Conservation (phyloP, 1,139 yeast species). For the Hyphopichia buzzinii region DNA sequence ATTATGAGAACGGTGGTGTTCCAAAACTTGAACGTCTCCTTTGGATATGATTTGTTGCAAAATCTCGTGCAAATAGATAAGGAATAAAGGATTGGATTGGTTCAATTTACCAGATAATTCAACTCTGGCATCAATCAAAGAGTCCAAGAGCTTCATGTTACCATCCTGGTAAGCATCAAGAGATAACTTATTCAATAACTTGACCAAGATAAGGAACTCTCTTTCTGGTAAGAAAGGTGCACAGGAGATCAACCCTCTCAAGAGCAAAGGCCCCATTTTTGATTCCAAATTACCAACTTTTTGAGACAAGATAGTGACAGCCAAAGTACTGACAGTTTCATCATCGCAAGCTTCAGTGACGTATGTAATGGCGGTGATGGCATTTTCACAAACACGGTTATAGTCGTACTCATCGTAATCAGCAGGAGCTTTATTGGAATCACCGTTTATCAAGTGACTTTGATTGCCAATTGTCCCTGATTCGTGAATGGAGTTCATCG, state of each 20-base stretch:
- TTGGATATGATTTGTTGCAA: slow-evolving; percentile 66
- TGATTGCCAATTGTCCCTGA: slow-evolving; percentile 6
- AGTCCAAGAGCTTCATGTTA: slow-evolving; percentile 30
- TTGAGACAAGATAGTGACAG: slow-evolving; percentile 81
- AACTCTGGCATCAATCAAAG: slow-evolving; percentile 48
- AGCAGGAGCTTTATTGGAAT: slow-evolving; percentile 5
- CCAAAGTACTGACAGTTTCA: slow-evolving; percentile 73
- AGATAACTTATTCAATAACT: slow-evolving; percentile 42
- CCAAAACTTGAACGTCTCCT: slow-evolving; percentile 80
- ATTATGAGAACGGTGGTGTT: slow-evolving; percentile 77
- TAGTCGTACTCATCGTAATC: slow-evolving; percentile 32
- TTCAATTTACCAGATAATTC: slow-evolving; percentile 48
- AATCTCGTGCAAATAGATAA: slow-evolving; percentile 61
- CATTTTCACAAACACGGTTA: slow-evolving; percentile 50
- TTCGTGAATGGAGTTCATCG: slow-evolving; percentile 15
- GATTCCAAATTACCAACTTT: slow-evolving; percentile 53
- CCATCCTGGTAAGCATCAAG: slow-evolving; percentile 33
- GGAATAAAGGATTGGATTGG: slow-evolving; percentile 48
- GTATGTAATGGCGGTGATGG: slow-evolving; percentile 69
- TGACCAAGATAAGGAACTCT: slow-evolving; percentile 55
- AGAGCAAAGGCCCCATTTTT: slow-evolving; percentile 39
- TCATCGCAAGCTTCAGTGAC: slow-evolving; percentile 70
- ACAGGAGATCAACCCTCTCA: slow-evolving; percentile 57
- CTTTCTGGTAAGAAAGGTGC: slow-evolving; percentile 58
- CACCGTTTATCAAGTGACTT: slow-evolving; percentile 4